Evolutionary conservation across 2,329 filamentous ascomycete genomes (phyloP), one percentile per base, ranked within the genome.

Genomic region (Talaromyces piceae): DNA sequence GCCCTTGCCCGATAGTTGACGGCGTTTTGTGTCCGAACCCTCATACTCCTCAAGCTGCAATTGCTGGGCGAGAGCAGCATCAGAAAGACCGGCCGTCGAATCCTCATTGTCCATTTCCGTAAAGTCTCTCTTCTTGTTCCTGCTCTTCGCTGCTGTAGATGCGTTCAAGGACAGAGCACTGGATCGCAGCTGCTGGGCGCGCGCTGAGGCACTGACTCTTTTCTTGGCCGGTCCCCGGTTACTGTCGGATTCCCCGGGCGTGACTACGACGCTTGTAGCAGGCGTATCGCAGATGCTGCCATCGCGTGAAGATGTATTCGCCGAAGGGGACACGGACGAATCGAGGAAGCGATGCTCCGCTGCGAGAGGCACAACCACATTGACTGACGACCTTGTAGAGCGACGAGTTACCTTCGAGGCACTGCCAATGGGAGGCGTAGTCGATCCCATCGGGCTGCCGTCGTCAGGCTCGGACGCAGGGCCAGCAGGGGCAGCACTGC

Each of bases 261-360:
- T 84, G 16, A 71, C 73, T 44, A 73, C 69, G 49, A 76, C 72
- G 63, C 80, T 84, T 18, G 83, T 86, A 31, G 73, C 78, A 4
- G 82, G 82, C 3, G 83, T 86, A 53, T 80, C 81, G 59, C 77
- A n/a, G 18, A 72, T 71, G 9, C 71, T 77, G 5, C 71, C 69
- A 49, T 73, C 72, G 49, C 72, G 63, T 26, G 67, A 65, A 8
- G 63, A 63, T 28, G 67, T 67, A 5, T 68, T 67, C 26, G 64
- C 56, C 2, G 73, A 73, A 20, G 69, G 71, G 4, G 70, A 59
- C 23, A 73, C 69, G 31, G 65, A 65, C 1, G 67, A 59, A 6
- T 61, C 60, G 37, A 57, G 52, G 5, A 51, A 57, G 2, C 57
- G 41, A 12, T 62, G 56, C 11, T 54, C 49, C 49, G 63, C 64